Conservation (phyloP, 2,329 filamentous ascomycete species). For the Penicillium expansum region DNA sequence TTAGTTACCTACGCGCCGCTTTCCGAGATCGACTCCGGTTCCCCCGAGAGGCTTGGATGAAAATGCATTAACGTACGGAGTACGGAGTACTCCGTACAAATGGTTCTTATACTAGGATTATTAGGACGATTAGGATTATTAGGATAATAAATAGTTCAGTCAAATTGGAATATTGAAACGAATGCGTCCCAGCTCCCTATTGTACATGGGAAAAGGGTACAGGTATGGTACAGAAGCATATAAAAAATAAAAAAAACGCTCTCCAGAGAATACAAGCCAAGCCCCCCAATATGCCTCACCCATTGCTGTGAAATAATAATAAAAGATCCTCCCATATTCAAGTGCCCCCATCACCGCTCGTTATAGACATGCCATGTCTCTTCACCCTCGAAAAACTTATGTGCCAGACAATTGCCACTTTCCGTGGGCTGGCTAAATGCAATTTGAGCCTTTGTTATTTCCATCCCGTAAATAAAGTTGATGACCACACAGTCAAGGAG, state of each 20-base stretch:
- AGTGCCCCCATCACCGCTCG: slow-evolving; percentile 34
- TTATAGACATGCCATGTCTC: slow-evolving; percentile 61
- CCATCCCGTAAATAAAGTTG: slow-evolving; percentile 56
- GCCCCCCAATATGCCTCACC: background rate
- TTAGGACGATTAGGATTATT: too few species aligned
- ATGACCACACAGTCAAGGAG: slow-evolving; percentile 56
- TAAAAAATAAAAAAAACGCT: background rate
- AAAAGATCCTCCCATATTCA: slow-evolving; percentile 6
- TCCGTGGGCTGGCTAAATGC: slow-evolving; percentile 67
- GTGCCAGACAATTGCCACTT: slow-evolving; percentile 57
- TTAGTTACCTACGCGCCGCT: slow-evolving; percentile 18
- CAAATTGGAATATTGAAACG: slow-evolving; percentile 5
- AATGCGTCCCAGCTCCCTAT: slow-evolving; percentile 4
- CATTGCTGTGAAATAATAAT: slow-evolving; percentile 1
- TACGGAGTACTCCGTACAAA: too few species aligned
- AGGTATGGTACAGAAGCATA: slow-evolving; percentile 9
- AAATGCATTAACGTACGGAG: background rate
- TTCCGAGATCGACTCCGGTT: slow-evolving; percentile 23
- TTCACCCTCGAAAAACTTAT: slow-evolving; percentile 56
- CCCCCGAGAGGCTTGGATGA: slow-evolving; percentile 19
- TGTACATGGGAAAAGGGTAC: slow-evolving; percentile 1
- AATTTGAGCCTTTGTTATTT: slow-evolving; percentile 54
- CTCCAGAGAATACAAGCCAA: background rate
- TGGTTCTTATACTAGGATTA: too few species aligned
- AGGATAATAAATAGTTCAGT: background rate